Base-by-base conservation (phyloP, 306 rosid species). In the Gillenia trifoliata region DNA sequence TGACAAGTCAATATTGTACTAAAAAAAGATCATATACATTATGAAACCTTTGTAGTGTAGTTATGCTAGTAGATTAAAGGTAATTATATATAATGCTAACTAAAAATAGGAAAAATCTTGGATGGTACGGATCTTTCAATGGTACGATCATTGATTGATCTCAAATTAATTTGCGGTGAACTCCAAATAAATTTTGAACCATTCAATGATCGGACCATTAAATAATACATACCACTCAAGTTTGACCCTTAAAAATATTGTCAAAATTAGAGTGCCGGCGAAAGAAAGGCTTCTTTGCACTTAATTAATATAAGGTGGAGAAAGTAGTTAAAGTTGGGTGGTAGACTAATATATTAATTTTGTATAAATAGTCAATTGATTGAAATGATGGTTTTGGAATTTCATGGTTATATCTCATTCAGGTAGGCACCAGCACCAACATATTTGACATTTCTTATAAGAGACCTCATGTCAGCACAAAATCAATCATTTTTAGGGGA, bases 261-360 rank as follows among this genome's bases (percentile, higher is more conserved):
- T 68, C 66, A 70, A 68, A 75, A 43, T 16, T 31, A 16, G 68
- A 41, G 66, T n/a, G 33, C 68, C 79, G 61, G 80, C 50, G 12
- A 30, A 6, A 31, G 69, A 25, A 66, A 15, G 79, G 45, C 34
- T 38, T 67, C 29, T 28, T 68, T 68, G 28, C 50, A 30, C 26
- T 40, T 30, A 22, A 12, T 8, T 71, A 3, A 28, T 30, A 28
- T 30, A 10, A 8, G 20, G 66, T 9, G 23, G 61, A 22, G 6
- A 45, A 76, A 40, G 68, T 29, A 20, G 45, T 12, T 28, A 34
- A 16, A 47, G 66, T 40, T 40, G 33, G 74, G 4, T 1, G 22
- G 43, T 16, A 31, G 1, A 16, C 23, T 34, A 22, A 11, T 0
- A 55, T 55, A 55, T 11, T 30, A 4, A 6, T 36, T 36, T 36